Percentiles rank a stretch among this genome's conserved stretches.
Evolutionary conservation across 2,329 filamentous ascomycete genomes (phyloP).

Genomic region (Fusarium sp.): DNA sequence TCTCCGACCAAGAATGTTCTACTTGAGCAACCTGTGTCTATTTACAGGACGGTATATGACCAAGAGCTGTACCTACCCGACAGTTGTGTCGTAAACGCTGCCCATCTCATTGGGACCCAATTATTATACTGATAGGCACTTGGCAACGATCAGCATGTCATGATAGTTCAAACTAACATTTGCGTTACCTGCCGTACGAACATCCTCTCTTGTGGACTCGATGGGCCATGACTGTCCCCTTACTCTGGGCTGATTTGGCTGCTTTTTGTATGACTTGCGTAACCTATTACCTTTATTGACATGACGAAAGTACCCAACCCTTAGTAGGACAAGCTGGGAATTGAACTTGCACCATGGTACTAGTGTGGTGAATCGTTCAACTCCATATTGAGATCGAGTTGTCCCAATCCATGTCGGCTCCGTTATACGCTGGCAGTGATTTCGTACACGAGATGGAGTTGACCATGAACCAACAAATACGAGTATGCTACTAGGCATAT

Average conservation of each 20-base stretch:
- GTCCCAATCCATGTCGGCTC: slow-evolving; percentile 10
- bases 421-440: background rate
- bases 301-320: background rate
- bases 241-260: background rate
- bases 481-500: slow-evolving; percentile 10
- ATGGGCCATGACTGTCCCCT: background rate
- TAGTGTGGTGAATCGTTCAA: slow-evolving; percentile 2
- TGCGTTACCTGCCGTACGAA: slow-evolving; percentile 10
- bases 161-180: background rate
- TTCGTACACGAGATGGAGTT: slow-evolving; percentile 17
- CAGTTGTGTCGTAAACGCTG: slow-evolving; percentile 8
- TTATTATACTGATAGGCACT: background rate
- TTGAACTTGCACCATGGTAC: slow-evolving; percentile 4
- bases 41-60: slow-evolving; percentile 4
- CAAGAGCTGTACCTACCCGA: slow-evolving; percentile 28
- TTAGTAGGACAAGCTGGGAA: slow-evolving; percentile 9
- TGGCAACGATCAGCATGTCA: background rate
- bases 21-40: background rate
- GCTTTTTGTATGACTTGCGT: slow-evolving; percentile 22
- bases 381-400: slow-evolving; percentile 18
- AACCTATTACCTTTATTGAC: background rate
- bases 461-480: background rate
- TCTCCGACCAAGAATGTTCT: background rate
- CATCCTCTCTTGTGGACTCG: slow-evolving; percentile 6
- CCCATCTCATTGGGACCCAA: slow-evolving; percentile 35